Percentiles rank a stretch among this genome's conserved stretches.
These are phyloP conservation scores for Aspergillus indologenus DNA, from an alignment of 495 filamentous ascomycete genomes.

Conservation along the genomic window DNA sequence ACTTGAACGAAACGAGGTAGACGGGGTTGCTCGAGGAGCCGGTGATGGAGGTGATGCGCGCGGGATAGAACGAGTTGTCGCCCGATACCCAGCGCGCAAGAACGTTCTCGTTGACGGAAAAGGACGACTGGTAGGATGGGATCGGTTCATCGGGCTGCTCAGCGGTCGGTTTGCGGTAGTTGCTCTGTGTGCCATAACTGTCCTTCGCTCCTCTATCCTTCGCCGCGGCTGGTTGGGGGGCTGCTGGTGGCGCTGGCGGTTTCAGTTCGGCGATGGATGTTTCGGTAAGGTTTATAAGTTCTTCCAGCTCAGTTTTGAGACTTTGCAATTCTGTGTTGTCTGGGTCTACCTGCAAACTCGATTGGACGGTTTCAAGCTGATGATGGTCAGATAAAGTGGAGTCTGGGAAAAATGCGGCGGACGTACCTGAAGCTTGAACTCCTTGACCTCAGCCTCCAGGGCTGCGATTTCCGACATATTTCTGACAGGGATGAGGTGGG, in stretches of 20 bases:
- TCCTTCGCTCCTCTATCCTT: slow-evolving; percentile 72
- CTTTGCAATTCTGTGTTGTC: slow-evolving; percentile 76
- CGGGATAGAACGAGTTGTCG: slow-evolving; percentile 87
- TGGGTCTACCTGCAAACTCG: slow-evolving; percentile 75
- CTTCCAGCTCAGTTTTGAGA: slow-evolving; percentile 78
- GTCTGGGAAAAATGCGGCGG: neutral
- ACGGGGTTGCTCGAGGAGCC: slow-evolving; percentile 83
- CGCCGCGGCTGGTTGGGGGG: slow-evolving; percentile 36
- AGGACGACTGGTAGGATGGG: slow-evolving; percentile 44
- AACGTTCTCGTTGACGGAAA: slow-evolving; percentile 85
- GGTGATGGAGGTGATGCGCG: slow-evolving; percentile 88
- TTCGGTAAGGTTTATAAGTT: slow-evolving; percentile 76
- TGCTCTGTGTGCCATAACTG: slow-evolving; percentile 64
- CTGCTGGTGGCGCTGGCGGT: slow-evolving; percentile 40
- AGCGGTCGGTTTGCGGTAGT: slow-evolving; percentile 39
- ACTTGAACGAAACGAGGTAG: slow-evolving; percentile 92
- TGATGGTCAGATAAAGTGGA: neutral
- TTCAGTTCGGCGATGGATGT: slow-evolving; percentile 74
- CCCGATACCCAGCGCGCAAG: slow-evolving; percentile 88
- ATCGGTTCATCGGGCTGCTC: slow-evolving; percentile 44
- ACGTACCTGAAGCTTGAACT: slow-evolving; percentile 76
- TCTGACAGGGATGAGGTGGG: neutral
- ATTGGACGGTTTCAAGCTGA: slow-evolving; percentile 77
- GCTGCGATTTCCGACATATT: slow-evolving; percentile 60
- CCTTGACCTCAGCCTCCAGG: slow-evolving; percentile 73